Evolutionary conservation across 2,329 filamentous ascomycete genomes (phyloP), one percentile per base, ranked within the genome.

Genomic region (Diaporthe eres): DNA sequence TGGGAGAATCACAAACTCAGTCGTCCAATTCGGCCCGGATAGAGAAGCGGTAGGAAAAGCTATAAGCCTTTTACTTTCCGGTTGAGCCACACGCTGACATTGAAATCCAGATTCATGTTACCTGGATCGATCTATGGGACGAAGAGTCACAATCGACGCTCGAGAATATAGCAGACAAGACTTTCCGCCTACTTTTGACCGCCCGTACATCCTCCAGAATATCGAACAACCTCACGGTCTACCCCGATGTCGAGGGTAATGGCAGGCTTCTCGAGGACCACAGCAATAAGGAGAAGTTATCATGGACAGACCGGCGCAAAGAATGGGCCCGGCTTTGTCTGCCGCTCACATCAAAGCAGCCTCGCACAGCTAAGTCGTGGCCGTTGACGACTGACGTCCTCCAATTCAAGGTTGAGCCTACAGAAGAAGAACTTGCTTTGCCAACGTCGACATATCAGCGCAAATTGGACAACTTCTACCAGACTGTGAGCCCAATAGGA

Each of bases 171-270:
- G 82, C 82, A 47, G 87, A 90, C 57, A 81, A 86, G 19, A 87
- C 88, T 22, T 80, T 85, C 63, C 86, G 89, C 42, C 83, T 90
- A 5, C 79, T 90, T 3, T 80, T 85, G 47, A 83, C 82, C 6
- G 82, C 83, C 15, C 82, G 79, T 44, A 78, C 78, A 3, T 77
- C 80, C 8, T 77, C 78, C 15, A 73, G 77, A 3, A 78, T 77
- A 22, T 77, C 75, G 7, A 79, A 78, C 10, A 76, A 77, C n/a
- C 78, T 85, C 1, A 78, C 80, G 49, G 65, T 75, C 51, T 68
- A 70, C 10, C 51, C 39, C 12, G 10, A 68, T 42, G 22, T 74
- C 12, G 47, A 71, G n/a, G 44, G 72, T 17, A 42, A 51, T 3
- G 83, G 83, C 4, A 81, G 81, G 13, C 81, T 85, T 34, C n/a